These are phyloP conservation scores for Zygotorulaspora mrakii DNA, from an alignment of 1,139 yeast species.

Conservation along the genomic window DNA sequence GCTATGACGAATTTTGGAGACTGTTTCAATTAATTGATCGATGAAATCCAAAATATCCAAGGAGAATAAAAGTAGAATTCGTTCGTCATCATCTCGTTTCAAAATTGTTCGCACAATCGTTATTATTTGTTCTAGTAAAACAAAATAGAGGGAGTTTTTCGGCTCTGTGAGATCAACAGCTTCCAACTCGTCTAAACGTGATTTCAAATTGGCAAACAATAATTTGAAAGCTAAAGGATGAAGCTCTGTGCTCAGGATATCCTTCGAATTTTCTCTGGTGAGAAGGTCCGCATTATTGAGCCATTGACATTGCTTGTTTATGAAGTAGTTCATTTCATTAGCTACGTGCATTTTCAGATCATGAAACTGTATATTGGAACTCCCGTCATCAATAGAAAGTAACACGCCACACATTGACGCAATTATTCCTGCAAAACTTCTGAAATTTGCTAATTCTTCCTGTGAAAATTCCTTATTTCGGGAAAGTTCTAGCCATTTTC, in stretches of 20 bases:
- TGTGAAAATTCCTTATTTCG: slow-evolving; percentile 28
- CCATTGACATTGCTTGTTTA: slow-evolving; percentile 42
- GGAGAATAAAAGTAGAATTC: slow-evolving; percentile 40
- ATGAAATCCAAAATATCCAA: slow-evolving; percentile 41
- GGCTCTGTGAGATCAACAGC: slow-evolving; percentile 29
- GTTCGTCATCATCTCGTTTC: slow-evolving; percentile 40
- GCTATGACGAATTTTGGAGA: slow-evolving; percentile 37
- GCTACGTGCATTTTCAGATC: slow-evolving; percentile 39
- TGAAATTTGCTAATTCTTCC: slow-evolving; percentile 42
- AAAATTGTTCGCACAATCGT: slow-evolving; percentile 42
- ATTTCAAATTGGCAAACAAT: slow-evolving; percentile 35
- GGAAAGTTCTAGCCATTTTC: slow-evolving; percentile 46
- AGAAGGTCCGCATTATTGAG: slow-evolving; percentile 50
- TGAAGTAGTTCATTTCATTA: slow-evolving; percentile 50
- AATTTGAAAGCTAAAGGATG: slow-evolving; percentile 43
- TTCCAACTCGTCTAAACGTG: slow-evolving; percentile 24
- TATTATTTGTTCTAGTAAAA: slow-evolving; percentile 42
- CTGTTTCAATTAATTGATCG: slow-evolving; percentile 38
- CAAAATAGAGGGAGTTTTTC: slow-evolving; percentile 29
- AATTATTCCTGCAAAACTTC: slow-evolving; percentile 60
- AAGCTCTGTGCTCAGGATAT: slow-evolving; percentile 45
- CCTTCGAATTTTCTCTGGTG: slow-evolving; percentile 49
- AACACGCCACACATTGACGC: slow-evolving; percentile 59
- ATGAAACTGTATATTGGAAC: slow-evolving; percentile 26
- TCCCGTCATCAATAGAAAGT: slow-evolving; percentile 38